Base-by-base conservation (phyloP, 768 basidiomycete species). In the Tricholoma terreum region DNA sequence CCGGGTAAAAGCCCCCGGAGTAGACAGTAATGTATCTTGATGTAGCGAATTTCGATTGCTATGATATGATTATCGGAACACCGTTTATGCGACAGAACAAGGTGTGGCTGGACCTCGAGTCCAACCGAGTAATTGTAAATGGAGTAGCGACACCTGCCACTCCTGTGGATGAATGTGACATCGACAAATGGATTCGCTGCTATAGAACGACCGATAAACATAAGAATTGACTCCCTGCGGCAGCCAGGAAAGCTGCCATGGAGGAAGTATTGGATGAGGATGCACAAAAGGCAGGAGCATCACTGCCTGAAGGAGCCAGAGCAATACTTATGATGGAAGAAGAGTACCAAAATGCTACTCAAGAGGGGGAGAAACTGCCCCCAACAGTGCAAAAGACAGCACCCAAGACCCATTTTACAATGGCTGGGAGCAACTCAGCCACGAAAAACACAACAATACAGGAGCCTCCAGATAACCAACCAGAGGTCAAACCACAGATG, bases 391-490 rank as follows among this genome's bases (percentile, higher is more conserved):
- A 48, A 12, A 11, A 46, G 19, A 46, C 45, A 46, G 17, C 9
- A 10, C 12, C 2, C 19, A 46, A 46, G 19, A 11, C 9, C n/a
- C n/a, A n/a, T n/a, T n/a, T n/a, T 22, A 19, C 46, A 48, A 27
- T 6, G 6, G 24, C 24, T 27, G 24, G 24, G 24, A 27, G 24
- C 77, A 0, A 72, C 75, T 5, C 17, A 24, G 15, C 19, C 8
- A 45, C 9, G 22, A 45, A 17, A 45, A 45, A 24, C 43, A 19
- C 15, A 17, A 45, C 17, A 5, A 10, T 19, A 11, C 19, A 10
- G 6, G 43, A 19, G 2, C 2, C 19, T 14, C 15, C 9, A 9
- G 43, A 45, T 2, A 9, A 15, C 15, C 4, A 24, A 2, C 19
- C 15, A 2, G 15, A 45, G 43, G 11, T 7, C 1, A 45, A 6